phyloP scores from a whole-genome alignment of 2,329 filamentous ascomycete species.

The Pezicula carpinea region DNA sequence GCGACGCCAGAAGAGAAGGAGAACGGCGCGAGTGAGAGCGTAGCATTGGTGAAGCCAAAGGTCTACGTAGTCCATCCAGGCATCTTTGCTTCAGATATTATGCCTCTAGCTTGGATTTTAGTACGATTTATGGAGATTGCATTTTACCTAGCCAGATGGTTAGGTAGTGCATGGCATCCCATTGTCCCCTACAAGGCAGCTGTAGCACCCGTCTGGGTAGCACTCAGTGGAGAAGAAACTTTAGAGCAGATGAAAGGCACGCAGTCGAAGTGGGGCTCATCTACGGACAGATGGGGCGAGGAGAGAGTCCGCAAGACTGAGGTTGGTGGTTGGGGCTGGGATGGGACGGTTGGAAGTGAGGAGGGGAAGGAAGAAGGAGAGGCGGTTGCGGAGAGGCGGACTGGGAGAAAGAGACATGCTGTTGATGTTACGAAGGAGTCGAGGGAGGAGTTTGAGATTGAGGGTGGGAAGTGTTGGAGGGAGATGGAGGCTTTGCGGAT shows the following conservation, averaged over 20 bases:
- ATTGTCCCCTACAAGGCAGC: slow-evolving; percentile 74
- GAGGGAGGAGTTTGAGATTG: slow-evolving; percentile 55
- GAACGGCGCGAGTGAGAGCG: slow-evolving; percentile 16
- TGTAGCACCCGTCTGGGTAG: slow-evolving; percentile 71
- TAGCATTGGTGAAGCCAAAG: slow-evolving; percentile 42
- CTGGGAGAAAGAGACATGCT: slow-evolving; percentile 55
- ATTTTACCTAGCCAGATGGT: slow-evolving; percentile 67
- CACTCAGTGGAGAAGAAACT: slow-evolving; percentile 59
- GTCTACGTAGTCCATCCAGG: slow-evolving; percentile 84
- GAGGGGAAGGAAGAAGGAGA: slow-evolving; percentile 39
- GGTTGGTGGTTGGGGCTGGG: slow-evolving; percentile 80
- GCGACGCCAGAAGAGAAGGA: slow-evolving; percentile 15
- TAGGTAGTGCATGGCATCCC: slow-evolving; percentile 87
- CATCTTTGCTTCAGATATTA: slow-evolving; percentile 75
- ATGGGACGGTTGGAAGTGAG: slow-evolving; percentile 52
- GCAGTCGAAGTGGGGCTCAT: slow-evolving; percentile 81
- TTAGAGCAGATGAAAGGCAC: slow-evolving; percentile 53
- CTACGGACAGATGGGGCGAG: slow-evolving; percentile 53
- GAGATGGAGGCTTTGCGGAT: slow-evolving; percentile 67
- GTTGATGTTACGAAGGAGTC: slow-evolving; percentile 56
- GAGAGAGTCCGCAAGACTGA: slow-evolving; percentile 70
- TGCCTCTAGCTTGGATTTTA: slow-evolving; percentile 68
- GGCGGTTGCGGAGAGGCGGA: slow-evolving; percentile 31
- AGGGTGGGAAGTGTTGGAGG: slow-evolving; percentile 59
- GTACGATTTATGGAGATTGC: slow-evolving; percentile 62